phyloP scores from a whole-genome alignment of 768 basidiomycete genomes.

The Coprinopsis strossmayeri region DNA sequence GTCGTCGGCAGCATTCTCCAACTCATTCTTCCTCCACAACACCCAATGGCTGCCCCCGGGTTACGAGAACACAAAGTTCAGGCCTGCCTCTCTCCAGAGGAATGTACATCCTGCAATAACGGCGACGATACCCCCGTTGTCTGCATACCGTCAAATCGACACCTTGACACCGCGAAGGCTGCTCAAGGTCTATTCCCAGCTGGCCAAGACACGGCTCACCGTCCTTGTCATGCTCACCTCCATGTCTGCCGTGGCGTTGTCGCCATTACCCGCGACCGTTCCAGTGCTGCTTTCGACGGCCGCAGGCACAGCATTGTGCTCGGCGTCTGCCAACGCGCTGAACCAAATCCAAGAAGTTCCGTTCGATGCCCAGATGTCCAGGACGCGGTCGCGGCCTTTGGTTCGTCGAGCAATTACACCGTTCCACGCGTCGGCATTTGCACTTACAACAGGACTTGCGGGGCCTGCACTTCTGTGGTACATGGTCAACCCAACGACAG shows the following conservation, averaged over 20 bases:
- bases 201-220: slow-evolving; percentile 82
- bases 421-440: slow-evolving; percentile 79
- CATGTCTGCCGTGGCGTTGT: slow-evolving; percentile 89
- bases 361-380: slow-evolving; percentile 93
- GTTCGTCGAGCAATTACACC: slow-evolving; percentile 82
- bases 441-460: slow-evolving; percentile 62
- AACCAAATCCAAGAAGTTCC: slow-evolving; percentile 95
- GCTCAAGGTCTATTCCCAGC: slow-evolving; percentile 65
- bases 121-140: slow-evolving; percentile 15
- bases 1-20: slow-evolving; percentile 22
- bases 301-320: slow-evolving; percentile 83
- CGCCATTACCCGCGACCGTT: slow-evolving; percentile 77
- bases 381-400: slow-evolving; percentile 84
- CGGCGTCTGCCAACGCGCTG: slow-evolving; percentile 88
- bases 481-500: slow-evolving; percentile 84
- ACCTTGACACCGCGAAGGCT: slow-evolving; percentile 45
- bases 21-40: slow-evolving; percentile 65
- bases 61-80: slow-evolving; percentile 9
- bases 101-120: slow-evolving; percentile 11
- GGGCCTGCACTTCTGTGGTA: slow-evolving; percentile 76
- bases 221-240: slow-evolving; percentile 82
- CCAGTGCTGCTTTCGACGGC: slow-evolving; percentile 85
- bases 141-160: slow-evolving; percentile 30
- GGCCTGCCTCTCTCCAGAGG: slow-evolving; percentile 5
- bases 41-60: slow-evolving; percentile 37